Conservation (phyloP, 768 basidiomycete species). For the Paxillus rubicundulus region DNA sequence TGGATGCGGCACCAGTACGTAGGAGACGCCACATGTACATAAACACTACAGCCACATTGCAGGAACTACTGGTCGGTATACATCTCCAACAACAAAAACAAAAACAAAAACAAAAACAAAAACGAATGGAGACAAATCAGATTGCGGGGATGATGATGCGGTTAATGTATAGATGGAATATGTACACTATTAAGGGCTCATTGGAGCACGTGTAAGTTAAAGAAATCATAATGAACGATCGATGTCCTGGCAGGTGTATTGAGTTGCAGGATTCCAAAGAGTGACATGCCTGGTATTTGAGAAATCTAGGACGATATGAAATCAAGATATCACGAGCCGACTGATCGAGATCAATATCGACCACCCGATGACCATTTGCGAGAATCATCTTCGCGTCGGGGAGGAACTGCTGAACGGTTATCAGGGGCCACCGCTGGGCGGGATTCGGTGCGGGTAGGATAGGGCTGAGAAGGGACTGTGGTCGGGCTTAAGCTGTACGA, state of each 20-base stretch:
- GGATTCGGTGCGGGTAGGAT: constrained; percentile 42
- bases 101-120: constrained; percentile 14
- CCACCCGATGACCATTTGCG: constrained; percentile 48
- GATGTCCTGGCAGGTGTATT: constrained; percentile 24
- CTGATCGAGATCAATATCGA: constrained; percentile 43
- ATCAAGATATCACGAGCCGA: constrained; percentile 25
- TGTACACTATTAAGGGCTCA: constrained; percentile 36
- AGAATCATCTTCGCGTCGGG: constrained; percentile 48
- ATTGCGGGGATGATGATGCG: constrained; percentile 26
- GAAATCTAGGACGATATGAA: constrained; percentile 35
- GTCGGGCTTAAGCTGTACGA: constrained; percentile 36
- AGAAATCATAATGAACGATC: constrained; percentile 36
- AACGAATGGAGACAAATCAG: constrained; percentile 12
- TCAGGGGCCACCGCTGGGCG: constrained; percentile 35
- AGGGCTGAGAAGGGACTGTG: constrained; percentile 32
- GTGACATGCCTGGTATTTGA: constrained; percentile 32
- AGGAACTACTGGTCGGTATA: constrained; percentile 26
- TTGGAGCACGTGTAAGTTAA: constrained; percentile 33
- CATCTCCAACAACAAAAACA: constrained; percentile 11
- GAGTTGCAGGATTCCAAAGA: constrained; percentile 33
- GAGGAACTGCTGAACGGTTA: constrained; percentile 21
- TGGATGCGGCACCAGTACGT: constrained; percentile 11
- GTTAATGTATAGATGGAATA: constrained; percentile 32
- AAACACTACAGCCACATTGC: constrained; percentile 24
- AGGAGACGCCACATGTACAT: constrained; percentile 26